phyloP scores from a whole-genome alignment of 2,329 filamentous ascomycete species.

The Penicillium fuscoglaucum region DNA sequence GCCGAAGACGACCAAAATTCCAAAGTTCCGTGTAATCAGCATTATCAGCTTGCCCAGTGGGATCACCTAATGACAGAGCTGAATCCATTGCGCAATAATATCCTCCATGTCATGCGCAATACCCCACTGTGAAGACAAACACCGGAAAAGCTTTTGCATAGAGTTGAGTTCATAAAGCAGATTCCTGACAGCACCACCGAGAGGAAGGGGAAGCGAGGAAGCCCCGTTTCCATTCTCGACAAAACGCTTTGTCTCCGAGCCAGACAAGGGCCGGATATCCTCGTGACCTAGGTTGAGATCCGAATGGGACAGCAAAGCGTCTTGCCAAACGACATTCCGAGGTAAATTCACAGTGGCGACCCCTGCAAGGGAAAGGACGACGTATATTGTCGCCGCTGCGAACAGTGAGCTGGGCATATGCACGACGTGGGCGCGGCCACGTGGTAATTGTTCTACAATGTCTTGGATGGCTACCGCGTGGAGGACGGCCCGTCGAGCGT shows the following conservation, averaged over 20 bases:
- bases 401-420: constrained; percentile 50
- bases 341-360: constrained; percentile 42
- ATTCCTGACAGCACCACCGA: constrained; percentile 37
- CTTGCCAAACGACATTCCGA: constrained; percentile 44
- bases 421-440: constrained; percentile 47
- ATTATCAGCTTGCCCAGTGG: background rate
- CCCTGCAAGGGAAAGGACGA: constrained; percentile 44
- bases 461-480: constrained; percentile 50
- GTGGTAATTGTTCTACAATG: constrained; percentile 48
- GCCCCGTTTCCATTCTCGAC: constrained; percentile 32
- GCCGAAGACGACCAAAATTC: too few relatives aligned
- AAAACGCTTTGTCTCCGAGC: constrained; percentile 43
- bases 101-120: constrained; percentile 50
- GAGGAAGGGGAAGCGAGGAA: constrained; percentile 21
- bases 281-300: constrained; percentile 33
- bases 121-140: constrained; percentile 48
- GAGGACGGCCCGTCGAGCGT: constrained; percentile 44
- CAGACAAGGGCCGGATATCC: constrained; percentile 22
- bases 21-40: too few relatives aligned
- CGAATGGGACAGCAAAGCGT: constrained; percentile 36
- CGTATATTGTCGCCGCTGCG: constrained; percentile 46
- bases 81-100: constrained; percentile 48
- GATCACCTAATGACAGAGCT: constrained; percentile 39
- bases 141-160: constrained; percentile 50
- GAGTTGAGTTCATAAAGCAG: constrained; percentile 51